Conservation (phyloP, 129 eudicot genomes). For the Artemisia argyi region DNA sequence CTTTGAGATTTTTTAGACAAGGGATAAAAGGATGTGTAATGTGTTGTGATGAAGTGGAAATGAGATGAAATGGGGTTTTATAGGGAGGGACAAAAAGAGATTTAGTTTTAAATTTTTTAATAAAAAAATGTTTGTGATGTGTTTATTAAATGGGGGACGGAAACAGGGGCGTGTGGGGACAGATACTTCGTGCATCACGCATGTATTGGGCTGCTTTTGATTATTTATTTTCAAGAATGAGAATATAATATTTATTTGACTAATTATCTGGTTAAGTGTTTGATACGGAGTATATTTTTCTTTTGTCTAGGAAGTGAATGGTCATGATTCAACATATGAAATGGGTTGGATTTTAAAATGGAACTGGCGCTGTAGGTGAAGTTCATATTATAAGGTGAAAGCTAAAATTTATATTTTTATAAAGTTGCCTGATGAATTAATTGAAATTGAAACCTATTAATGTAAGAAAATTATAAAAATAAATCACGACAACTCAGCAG, state of each 20-base stretch:
- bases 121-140: background rate
- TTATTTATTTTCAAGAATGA: background rate
- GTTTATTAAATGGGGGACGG: constrained; percentile 7
- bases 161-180: constrained; percentile 46
- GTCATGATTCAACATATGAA: too few relatives aligned
- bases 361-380: too few relatives aligned
- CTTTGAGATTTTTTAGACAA: too few relatives aligned
- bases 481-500: too few relatives aligned
- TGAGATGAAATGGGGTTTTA: constrained; percentile 27
- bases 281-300: too few relatives aligned
- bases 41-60: constrained; percentile 44
- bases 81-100: constrained; percentile 24
- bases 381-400: too few relatives aligned
- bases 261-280: background rate
- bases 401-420: too few relatives aligned
- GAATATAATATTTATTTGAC: constrained; percentile 1
- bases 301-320: too few relatives aligned
- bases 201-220: constrained; percentile 32
- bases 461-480: too few relatives aligned
- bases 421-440: too few relatives aligned
- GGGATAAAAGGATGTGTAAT: constrained; percentile 22
- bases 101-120: background rate
- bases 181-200: constrained; percentile 45
- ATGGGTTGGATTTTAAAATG: too few relatives aligned
- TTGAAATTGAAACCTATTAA: too few relatives aligned